Evolutionary conservation across 306 rosid genomes (phyloP).

Genomic region (Comarum palustre): DNA sequence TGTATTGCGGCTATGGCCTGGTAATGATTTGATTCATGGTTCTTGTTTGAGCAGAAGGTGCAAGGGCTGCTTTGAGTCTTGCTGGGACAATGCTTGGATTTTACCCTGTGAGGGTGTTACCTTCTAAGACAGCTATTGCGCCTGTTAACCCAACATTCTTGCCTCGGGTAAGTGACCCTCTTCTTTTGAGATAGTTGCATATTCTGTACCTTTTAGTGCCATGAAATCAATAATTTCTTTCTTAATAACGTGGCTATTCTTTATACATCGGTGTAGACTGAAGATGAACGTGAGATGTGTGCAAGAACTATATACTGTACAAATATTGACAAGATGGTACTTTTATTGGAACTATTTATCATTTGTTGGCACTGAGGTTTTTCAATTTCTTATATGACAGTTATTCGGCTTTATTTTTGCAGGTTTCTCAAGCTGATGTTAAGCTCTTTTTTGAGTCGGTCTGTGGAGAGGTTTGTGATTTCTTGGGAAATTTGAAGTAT

Average conservation of each 20-base stretch:
- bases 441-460: slow-evolving; percentile 43
- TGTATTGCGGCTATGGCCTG: slow-evolving; percentile 6
- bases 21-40: background rate
- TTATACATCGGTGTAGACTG: slow-evolving; percentile 21
- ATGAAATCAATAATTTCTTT: background rate
- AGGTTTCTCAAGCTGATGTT: slow-evolving; percentile 47
- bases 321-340: slow-evolving; percentile 47
- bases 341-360: slow-evolving; percentile 8
- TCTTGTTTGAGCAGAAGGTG: slow-evolving; percentile 33
- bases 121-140: slow-evolving; percentile 48
- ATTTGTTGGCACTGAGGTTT: background rate
- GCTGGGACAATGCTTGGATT: slow-evolving; percentile 49
- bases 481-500: slow-evolving; percentile 7
- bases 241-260: background rate
- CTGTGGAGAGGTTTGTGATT: slow-evolving; percentile 47
- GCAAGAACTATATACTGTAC: slow-evolving; percentile 46
- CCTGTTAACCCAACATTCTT: slow-evolving; percentile 48
- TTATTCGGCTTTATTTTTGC: slow-evolving; percentile 1
- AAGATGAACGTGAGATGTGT: slow-evolving; percentile 48
- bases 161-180: slow-evolving; percentile 37
- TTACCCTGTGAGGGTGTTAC: slow-evolving; percentile 48
- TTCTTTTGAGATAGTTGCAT: slow-evolving; percentile 7
- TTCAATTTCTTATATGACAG: background rate
- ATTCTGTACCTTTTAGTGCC: background rate
- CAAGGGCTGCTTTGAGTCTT: slow-evolving; percentile 40